These are phyloP conservation scores for Calocybe indica DNA, from an alignment of 768 basidiomycete species.

Conservation along the genomic window DNA sequence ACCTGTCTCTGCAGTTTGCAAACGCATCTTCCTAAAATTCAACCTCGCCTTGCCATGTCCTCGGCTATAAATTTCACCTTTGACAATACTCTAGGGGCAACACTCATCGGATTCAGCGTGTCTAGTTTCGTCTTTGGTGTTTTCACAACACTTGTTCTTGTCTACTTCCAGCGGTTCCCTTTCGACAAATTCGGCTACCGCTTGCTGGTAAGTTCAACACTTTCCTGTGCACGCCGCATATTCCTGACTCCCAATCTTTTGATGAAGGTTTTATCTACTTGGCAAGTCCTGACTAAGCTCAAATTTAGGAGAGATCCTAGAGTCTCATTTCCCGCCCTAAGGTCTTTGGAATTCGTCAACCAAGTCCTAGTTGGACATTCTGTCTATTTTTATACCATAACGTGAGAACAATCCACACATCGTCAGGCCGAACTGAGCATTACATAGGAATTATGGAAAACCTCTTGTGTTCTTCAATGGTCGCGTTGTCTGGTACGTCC, in stretches of 20 bases:
- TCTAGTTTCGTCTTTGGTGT: constrained; percentile 35
- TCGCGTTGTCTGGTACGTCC: constrained; percentile 28
- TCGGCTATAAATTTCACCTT: constrained; percentile 5
- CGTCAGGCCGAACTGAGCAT: constrained; percentile 1
- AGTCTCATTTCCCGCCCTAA: neutral
- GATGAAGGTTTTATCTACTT: constrained; percentile 22
- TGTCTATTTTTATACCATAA: constrained; percentile 49
- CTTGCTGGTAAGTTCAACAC: constrained; percentile 19
- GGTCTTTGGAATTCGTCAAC: constrained; percentile 41
- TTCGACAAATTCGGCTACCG: constrained; percentile 28
- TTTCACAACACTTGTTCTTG: constrained; percentile 29
- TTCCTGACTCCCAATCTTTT: neutral
- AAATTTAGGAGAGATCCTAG: neutral
- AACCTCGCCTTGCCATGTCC: too few relatives aligned
- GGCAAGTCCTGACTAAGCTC: constrained; percentile 12
- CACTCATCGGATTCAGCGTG: constrained; percentile 31
- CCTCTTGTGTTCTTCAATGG: constrained; percentile 18
- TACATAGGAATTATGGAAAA: constrained; percentile 30
- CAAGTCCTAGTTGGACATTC: constrained; percentile 46
- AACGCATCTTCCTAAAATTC: neutral
- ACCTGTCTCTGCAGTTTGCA: too few relatives aligned
- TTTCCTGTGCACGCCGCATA: neutral
- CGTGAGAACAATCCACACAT: constrained; percentile 27
- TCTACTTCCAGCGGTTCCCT: constrained; percentile 33
- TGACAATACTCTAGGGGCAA: constrained; percentile 34